A percentile compares a stretch with the other conserved stretches of the same genome.
phyloP scores from a whole-genome alignment of 2,329 filamentous ascomycete genomes.

The Fusarium goolgardi region DNA sequence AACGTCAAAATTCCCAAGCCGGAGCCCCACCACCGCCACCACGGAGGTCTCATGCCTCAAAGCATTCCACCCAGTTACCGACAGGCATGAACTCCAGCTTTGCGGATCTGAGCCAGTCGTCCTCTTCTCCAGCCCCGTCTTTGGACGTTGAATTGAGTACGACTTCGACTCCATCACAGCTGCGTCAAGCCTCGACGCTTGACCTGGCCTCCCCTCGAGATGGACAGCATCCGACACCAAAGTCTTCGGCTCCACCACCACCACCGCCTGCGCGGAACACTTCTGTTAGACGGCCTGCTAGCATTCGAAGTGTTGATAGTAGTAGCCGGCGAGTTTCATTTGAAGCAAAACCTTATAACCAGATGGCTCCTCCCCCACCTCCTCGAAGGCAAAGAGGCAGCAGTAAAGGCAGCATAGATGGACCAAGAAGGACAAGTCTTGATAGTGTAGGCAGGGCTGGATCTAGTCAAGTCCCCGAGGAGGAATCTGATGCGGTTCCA shows the following conservation, averaged over 20 bases:
- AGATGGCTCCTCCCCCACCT: constrained; percentile 57
- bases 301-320: constrained; percentile 56
- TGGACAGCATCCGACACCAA: constrained; percentile 26
- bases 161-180: constrained; percentile 16
- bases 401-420: constrained; percentile 59
- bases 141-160: constrained; percentile 33
- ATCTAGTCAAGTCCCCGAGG: constrained; percentile 34
- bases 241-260: constrained; percentile 54
- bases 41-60: constrained; percentile 59
- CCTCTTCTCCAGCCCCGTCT: constrained; percentile 37
- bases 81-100: constrained; percentile 49
- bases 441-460: constrained; percentile 45
- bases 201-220: constrained; percentile 30
- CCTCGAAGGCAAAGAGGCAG: constrained; percentile 63
- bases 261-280: constrained; percentile 60
- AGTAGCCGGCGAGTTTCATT: constrained; percentile 46
- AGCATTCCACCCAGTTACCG: constrained; percentile 43
- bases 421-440: constrained; percentile 50
- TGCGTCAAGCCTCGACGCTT: constrained; percentile 20
- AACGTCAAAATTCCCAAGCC: constrained; percentile 56
- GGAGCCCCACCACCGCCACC: constrained; percentile 69
- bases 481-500: constrained; percentile 22
- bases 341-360: constrained; percentile 48
- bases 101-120: constrained; percentile 43
- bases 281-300: constrained; percentile 59